These are phyloP conservation scores for Prunus dulcis DNA, from an alignment of 306 rosid genomes.

Conservation along the genomic window DNA sequence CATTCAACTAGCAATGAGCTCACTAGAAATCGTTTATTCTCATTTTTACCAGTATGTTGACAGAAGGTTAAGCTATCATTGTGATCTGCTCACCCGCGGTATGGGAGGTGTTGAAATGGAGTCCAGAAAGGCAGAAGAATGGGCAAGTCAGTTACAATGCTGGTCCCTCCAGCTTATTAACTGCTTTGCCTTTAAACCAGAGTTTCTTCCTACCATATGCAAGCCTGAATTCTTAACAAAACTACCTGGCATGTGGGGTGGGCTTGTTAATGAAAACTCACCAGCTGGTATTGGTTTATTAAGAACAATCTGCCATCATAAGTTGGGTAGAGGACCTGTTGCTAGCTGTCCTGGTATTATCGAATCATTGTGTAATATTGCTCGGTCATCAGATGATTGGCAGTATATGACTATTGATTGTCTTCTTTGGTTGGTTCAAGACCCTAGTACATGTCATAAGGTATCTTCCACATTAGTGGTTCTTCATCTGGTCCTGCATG, in stretches of 20 bases:
- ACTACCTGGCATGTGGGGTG: conserved; percentile 99
- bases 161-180: conserved; percentile 99
- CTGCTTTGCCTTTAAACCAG: conserved; percentile 94
- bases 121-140: conserved; percentile 98
- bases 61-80: conserved; percentile 91
- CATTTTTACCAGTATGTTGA: conserved; percentile 90
- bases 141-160: conserved; percentile 99
- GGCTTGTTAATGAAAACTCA: conserved; percentile 95
- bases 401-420: conserved; percentile 99
- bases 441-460: conserved; percentile 82
- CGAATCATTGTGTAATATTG: conserved; percentile 91
- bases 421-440: conserved; percentile 95
- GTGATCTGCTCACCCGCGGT: conserved; percentile 96
- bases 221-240: conserved; percentile 79
- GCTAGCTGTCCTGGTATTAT: conserved; percentile 74
- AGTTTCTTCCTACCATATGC: conserved; percentile 89
- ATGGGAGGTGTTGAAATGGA: conserved; percentile 99
- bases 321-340: conserved; percentile 92
- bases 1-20: conserved; percentile 85
- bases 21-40: conserved; percentile 91
- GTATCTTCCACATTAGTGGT: conserved; percentile 33
- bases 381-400: conserved; percentile 96
- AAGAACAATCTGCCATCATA: conserved; percentile 94
- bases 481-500: not conserved
- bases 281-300: conserved; percentile 96